Evolutionary conservation across 768 basidiomycete genomes (phyloP), one percentile per base, ranked within the genome.

Genomic region (Mycena latifolia): DNA sequence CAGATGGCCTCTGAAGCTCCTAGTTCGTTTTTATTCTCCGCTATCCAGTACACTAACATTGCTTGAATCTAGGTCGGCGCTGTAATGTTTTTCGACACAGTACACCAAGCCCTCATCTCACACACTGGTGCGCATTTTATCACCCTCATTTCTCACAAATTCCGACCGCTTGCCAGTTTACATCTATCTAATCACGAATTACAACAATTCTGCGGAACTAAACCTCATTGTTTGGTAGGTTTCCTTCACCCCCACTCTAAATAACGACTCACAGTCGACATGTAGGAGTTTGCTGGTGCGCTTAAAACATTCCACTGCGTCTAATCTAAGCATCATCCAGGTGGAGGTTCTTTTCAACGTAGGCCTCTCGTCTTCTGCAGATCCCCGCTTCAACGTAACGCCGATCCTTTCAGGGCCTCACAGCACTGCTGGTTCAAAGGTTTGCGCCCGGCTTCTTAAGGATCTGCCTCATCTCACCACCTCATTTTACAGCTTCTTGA

Each of bases 61-160:
- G 15, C 2, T 50, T 10, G 22, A 27, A 41, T 61, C 31, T 55
- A 89, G 88, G 88, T 89, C 27, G 77, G 72, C 28, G 76, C 77
- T 12, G 84, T 85, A 8, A 80, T 88, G 76, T 0, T 80, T 3
- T 84, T 83, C 54, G 88, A 89, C 65, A 85, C 85, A 0, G 65
- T 82, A 0, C 86, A 89, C 65, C 88, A 89, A 69, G 78, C 74
- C 1, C 72, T 89, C 29, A 86, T 89, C 62, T 81, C 84, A 0
- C 86, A 89, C 64, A 79, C 82, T 4, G 73, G 88, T 83, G 71
- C 55, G 77, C 69, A 61, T 14, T 35, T 46, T 43, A 51, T 25
- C 3, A 17, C 17, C 1, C 35, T 43, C 5, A 20, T 43, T 45
- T 63, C 22, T 43, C 33, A 10, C 28, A 6, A 25, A 27, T 7